phyloP scores from a whole-genome alignment of 108 stramenopile species.

The Bacterosira constricta region DNA sequence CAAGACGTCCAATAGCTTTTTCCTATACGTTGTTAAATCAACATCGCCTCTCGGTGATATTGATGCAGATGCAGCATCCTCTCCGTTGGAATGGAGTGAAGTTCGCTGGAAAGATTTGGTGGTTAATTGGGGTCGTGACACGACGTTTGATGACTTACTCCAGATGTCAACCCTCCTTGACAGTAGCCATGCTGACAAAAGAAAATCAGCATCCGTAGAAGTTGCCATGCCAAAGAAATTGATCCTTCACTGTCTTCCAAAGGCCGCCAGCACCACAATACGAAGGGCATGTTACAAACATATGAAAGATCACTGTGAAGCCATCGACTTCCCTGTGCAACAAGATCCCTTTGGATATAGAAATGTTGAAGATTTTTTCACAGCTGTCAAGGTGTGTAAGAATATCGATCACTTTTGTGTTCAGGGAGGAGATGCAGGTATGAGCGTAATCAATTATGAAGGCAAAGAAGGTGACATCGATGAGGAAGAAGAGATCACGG shows the following conservation, averaged over 20 bases:
- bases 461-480: background rate
- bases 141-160: conserved; percentile 16
- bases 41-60: background rate
- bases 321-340: background rate
- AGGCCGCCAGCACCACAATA: conserved; percentile 36
- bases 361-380: conserved; percentile 17
- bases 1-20: conserved; percentile 3
- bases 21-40: conserved; percentile 13
- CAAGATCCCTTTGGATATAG: conserved; percentile 35
- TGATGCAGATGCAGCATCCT: background rate
- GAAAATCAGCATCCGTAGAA: background rate
- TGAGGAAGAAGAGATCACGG: background rate
- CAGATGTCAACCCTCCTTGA: background rate
- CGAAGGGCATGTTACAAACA: conserved; percentile 16
- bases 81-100: conserved; percentile 30
- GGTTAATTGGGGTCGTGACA: conserved; percentile 16
- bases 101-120: conserved; percentile 25
- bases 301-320: background rate
- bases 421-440: conserved; percentile 33
- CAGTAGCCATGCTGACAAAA: background rate
- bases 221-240: conserved; percentile 10
- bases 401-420: conserved; percentile 36
- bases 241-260: conserved; percentile 37
- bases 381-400: background rate
- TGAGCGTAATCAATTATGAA: conserved; percentile 24